These are phyloP conservation scores for Pythium insidiosum DNA, from an alignment of 352 stramenopile genomes.

Conservation along the genomic window DNA sequence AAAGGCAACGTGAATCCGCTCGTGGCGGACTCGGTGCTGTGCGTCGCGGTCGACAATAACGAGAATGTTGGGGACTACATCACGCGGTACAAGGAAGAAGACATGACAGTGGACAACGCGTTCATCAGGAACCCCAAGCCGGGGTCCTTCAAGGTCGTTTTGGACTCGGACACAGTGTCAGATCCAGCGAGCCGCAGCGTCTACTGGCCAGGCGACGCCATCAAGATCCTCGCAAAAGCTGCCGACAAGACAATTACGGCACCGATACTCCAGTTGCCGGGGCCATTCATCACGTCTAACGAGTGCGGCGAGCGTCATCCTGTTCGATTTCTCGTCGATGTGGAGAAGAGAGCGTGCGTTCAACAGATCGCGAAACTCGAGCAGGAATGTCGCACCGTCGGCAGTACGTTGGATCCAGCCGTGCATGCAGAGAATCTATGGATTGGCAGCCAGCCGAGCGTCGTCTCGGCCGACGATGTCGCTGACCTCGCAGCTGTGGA, in stretches of 20 bases:
- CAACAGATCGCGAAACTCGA: slow-evolving; percentile 4
- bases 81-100: slow-evolving; percentile 13
- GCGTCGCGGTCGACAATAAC: slow-evolving; percentile 40
- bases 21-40: slow-evolving; percentile 36
- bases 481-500: slow-evolving; percentile 4
- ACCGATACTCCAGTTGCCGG: slow-evolving; percentile 17
- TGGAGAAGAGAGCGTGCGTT: slow-evolving; percentile 6
- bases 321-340: slow-evolving; percentile 19
- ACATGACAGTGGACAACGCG: slow-evolving; percentile 22
- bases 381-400: slow-evolving; percentile 2
- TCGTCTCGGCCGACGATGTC: neutral
- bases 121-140: slow-evolving; percentile 32
- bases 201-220: slow-evolving; percentile 23
- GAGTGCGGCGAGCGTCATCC: slow-evolving; percentile 17
- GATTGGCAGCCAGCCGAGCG: slow-evolving; percentile 3
- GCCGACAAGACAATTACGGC: slow-evolving; percentile 2
- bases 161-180: neutral
- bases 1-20: slow-evolving; percentile 21
- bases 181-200: neutral
- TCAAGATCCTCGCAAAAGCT: slow-evolving; percentile 20
- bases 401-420: slow-evolving; percentile 8
- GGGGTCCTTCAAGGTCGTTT: slow-evolving; percentile 15
- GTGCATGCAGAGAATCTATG: slow-evolving; percentile 12
- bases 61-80: slow-evolving; percentile 33
- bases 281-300: slow-evolving; percentile 8